Conservation (phyloP, 768 basidiomycete genomes). For the Leucocoprinus birnbaumii region DNA sequence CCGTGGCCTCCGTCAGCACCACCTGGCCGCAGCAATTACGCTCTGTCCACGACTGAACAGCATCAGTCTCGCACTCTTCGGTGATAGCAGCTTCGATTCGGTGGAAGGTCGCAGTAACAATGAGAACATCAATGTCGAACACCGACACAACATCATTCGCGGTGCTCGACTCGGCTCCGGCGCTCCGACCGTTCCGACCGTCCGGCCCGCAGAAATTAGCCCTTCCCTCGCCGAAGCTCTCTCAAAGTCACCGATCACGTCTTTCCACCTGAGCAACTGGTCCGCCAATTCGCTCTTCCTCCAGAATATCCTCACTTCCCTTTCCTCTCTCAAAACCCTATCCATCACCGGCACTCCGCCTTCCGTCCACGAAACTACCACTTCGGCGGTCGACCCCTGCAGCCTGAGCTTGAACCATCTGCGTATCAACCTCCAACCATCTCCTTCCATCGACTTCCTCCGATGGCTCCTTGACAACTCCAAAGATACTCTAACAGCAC, state of each 20-base stretch:
- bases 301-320: slow-evolving; percentile 60
- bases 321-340: slow-evolving; percentile 55
- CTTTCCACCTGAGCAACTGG: slow-evolving; percentile 69
- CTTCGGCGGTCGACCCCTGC: slow-evolving; percentile 42
- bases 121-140: slow-evolving; percentile 42
- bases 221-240: slow-evolving; percentile 32
- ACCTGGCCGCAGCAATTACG: slow-evolving; percentile 56
- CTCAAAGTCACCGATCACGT: slow-evolving; percentile 49
- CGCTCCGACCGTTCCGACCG: slow-evolving; percentile 37
- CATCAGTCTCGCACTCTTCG: slow-evolving; percentile 58
- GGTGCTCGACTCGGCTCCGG: slow-evolving; percentile 44
- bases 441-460: slow-evolving; percentile 60
- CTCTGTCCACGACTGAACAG: slow-evolving; percentile 58
- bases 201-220: slow-evolving; percentile 52
- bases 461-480: slow-evolving; percentile 70
- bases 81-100: slow-evolving; percentile 40
- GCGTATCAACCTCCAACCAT: slow-evolving; percentile 62
- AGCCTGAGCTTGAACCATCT: slow-evolving; percentile 32
- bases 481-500: slow-evolving; percentile 38
- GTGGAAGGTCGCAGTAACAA: slow-evolving; percentile 20
- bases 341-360: slow-evolving; percentile 55
- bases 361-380: slow-evolving; percentile 30
- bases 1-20: slow-evolving; percentile 46
- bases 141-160: slow-evolving; percentile 27
- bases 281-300: slow-evolving; percentile 57